Evolutionary conservation across 2,329 filamentous ascomycete species (phyloP).

Genomic region (Cercospora nicotianae): DNA sequence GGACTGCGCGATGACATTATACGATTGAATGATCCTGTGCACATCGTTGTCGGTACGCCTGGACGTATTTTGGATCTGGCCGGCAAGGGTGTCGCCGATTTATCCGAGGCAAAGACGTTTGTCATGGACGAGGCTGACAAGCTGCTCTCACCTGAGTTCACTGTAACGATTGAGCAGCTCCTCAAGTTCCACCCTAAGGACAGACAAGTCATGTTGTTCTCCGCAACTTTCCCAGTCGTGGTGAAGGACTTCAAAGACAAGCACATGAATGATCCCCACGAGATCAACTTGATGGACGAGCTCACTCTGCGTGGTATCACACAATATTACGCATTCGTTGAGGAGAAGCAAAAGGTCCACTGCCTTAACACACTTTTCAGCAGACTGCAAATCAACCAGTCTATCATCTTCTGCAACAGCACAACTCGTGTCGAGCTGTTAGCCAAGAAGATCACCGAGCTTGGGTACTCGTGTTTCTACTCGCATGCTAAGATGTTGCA

Average conservation of each 20-base stretch:
- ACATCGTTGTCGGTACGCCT: slow-evolving; percentile 96
- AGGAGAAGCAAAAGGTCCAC: slow-evolving; percentile 99
- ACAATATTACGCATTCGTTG: slow-evolving; percentile 98
- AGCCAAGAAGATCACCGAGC: slow-evolving; percentile 98
- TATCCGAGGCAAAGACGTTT: slow-evolving; percentile 95
- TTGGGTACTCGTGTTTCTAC: slow-evolving; percentile 99
- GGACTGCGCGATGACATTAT: slow-evolving; percentile 95
- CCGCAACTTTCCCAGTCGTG: slow-evolving; percentile 92
- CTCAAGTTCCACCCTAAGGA: slow-evolving; percentile 95
- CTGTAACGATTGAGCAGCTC: slow-evolving; percentile 93
- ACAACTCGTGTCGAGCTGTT: slow-evolving; percentile 96
- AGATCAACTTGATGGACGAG: slow-evolving; percentile 99
- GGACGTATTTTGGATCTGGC: slow-evolving; percentile 94
- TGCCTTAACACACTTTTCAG: slow-evolving; percentile 98
- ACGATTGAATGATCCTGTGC: slow-evolving; percentile 87
- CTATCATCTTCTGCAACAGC: slow-evolving; percentile 99
- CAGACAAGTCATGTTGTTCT: slow-evolving; percentile 98
- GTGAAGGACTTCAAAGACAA: slow-evolving; percentile 98
- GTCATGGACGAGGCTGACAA: slow-evolving; percentile 99
- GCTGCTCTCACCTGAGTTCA: slow-evolving; percentile 93
- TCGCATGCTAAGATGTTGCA: slow-evolving; percentile 98
- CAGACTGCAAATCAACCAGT: slow-evolving; percentile 99
- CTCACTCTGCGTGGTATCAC: slow-evolving; percentile 97
- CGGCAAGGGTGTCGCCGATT: slow-evolving; percentile 92
- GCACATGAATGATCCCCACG: slow-evolving; percentile 94